Base-by-base conservation (phyloP, 1,284 basidiomycete species). In the Moesziomyces aphidis region DNA sequence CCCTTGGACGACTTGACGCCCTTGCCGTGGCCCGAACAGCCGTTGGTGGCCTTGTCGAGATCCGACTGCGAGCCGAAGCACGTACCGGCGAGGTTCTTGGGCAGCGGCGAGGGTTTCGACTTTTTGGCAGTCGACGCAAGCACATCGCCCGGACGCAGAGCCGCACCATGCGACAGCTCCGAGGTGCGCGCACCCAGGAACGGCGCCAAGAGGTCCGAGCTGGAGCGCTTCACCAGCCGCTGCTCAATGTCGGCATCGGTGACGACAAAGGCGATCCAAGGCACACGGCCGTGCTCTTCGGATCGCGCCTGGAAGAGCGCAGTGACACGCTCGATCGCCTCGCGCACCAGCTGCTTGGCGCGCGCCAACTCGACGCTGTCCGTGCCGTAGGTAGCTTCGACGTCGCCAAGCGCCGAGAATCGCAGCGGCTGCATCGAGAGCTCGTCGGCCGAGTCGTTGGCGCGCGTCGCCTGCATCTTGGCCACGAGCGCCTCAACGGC, bases 11-110 rank as follows among this genome's bases (percentile, higher is more conserved):
- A 61, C 65, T 81, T 56, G n/a, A 64, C 57, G 5, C 68, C 70
- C 28, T 63, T 61, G n/a, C 82, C 82, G 52, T 74, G 77, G 19
- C 79, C 79, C 3, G 64, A 73, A 61, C 82, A 83, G 13, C 60
- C 52, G 60, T 59, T 60, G 13, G 77, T 82, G 3, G 80, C 79
- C 10, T 75, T 50, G 9, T 73, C 64, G 17, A 83, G 67, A 22
- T 67, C 63, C 11, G 59, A 50, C 23, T 57, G 52, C 24, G 62
- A 62, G 17, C 52, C 57, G 64, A 79, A 78, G 71, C 80, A 82
- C 26, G 67, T 71, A 17, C 63, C 70, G 1, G 56, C 39, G 4
- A 75, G 57, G 61, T 75, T 65, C 56, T 57, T 57, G 56, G 62
- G 54, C 21, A 62, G 49, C 2, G 51, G 17, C 23, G 64, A 65